Conservation (phyloP, 163 green algal species). For the Scenedesmus sp. region DNA sequence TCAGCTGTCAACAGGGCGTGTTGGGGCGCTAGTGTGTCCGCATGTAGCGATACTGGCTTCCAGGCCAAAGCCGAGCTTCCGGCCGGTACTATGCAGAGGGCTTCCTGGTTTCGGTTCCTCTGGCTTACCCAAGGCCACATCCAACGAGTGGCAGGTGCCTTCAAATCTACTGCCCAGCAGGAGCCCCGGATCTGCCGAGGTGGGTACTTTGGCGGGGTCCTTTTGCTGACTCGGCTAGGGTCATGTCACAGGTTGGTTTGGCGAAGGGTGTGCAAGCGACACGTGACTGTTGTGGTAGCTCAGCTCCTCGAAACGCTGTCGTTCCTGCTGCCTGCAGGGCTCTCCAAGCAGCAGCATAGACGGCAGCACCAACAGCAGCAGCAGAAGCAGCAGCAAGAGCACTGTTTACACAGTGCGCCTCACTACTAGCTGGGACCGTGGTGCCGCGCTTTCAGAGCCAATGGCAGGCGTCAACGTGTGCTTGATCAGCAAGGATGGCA, state of each 20-base stretch:
- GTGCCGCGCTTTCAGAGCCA: slow-evolving; percentile 66
- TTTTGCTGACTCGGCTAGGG: background rate
- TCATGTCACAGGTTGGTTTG: background rate
- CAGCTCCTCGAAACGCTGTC: no score
- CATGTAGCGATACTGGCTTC: background rate
- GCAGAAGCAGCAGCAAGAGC: background rate
- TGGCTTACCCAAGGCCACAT: background rate
- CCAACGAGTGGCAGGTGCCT: slow-evolving; percentile 16
- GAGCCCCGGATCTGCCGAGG: background rate
- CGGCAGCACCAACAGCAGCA: background rate
- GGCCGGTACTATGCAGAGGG: background rate
- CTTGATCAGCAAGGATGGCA: slow-evolving; percentile 67
- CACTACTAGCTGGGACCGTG: slow-evolving; percentile 63
- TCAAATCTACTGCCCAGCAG: background rate
- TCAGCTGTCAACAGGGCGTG: background rate
- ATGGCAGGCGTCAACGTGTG: slow-evolving; percentile 73
- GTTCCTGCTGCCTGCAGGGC: background rate
- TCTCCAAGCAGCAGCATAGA: slow-evolving; percentile 4
- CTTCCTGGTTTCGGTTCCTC: background rate
- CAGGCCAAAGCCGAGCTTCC: background rate
- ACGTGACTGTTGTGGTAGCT: background rate
- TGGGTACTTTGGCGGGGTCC: background rate
- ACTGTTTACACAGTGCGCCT: slow-evolving; percentile 85
- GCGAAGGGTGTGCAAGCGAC: background rate
- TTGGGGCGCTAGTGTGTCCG: background rate